Base-by-base conservation (phyloP, 1,284 basidiomycete genomes). In the Sporisorium scitamineum region DNA sequence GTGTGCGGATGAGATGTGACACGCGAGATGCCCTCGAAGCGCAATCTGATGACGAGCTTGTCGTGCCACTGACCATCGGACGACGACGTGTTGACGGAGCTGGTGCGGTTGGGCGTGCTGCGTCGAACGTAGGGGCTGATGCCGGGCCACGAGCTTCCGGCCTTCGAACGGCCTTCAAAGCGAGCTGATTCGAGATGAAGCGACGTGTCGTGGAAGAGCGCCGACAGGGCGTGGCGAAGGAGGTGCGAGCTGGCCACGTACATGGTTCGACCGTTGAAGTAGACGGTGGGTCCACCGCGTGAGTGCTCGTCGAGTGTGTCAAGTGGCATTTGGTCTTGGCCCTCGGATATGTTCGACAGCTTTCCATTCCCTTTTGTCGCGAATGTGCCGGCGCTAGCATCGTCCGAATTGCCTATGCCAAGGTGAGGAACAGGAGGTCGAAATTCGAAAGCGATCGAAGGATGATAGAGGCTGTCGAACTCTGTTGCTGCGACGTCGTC, bases 201-300 rank as follows among this genome's bases (percentile, higher is more conserved):
- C 26, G 54, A 53, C 2, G 79, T 64, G 31, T 78, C 67, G 57
- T 72, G 67, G 55, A 83, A 83, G 51, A 83, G 67, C 24, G 76
- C 77, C 3, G 71, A 66, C 7, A 83, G 71, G 0, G 80, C 80
- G 37, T 78, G 75, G 5, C 80, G 73, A 9, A 83, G 70, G 26
- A 83, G 53, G 37, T 81, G 79, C 24, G 78, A 74, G 45, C 74
- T 78, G 13, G 78, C 74, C 2, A 80, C 56, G 68, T 83, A 83
- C 57, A 83, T 61, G 20, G 78, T 75, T 3, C 81, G 70, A 24
- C 81, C 81, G 26, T 70, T 70, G 68, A 83, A 83, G 48, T 71
- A 77, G 42, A 83, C 73, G 10, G 69, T 69, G 8, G 78, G 56
- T 7, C 69, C 69, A 18, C 62, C 62, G 34, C 71, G 66, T 3